Evolutionary conservation across 305 asterid species (phyloP), one percentile per base, ranked within the genome.

Genomic region (Fraxinus greggii): DNA sequence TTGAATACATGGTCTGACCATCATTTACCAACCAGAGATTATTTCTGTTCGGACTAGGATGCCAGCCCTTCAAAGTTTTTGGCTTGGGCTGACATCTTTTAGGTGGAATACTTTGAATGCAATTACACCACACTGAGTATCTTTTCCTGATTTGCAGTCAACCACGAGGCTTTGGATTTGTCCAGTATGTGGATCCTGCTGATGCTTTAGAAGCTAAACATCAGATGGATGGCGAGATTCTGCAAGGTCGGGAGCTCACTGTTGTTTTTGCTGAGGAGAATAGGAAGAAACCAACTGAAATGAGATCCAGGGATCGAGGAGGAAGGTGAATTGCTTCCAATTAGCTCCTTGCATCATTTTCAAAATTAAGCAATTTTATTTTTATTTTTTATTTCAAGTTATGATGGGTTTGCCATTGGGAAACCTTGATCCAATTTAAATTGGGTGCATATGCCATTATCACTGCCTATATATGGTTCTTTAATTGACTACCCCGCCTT

Each of bases 191-290:
- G 61, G 99, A 95, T 63, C 97, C 99, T 31, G 95, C 92, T 77
- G 98, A 94, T 89, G 99, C 99, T 80, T 96, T 92, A 4, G 99
- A 95, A 48, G 97, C 98, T 28, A 95, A 95, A 72, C 90, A 94
- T 90, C 95, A 94, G 86, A 92, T 95, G 98, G 98, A 95, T 84
- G 99, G 99, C 13, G 91, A 90, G 78, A 83, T 86, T 77, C 77
- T 93, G 83, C 96, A 89, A 54, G 99, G 98, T 65, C 91, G 98
- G 72, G 98, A 94, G 84, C 92, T 95, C 81, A 94, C 99, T 19
- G 98, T 95, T 83, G 99, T 93, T 76, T 95, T 92, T 88, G 98
- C 99, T 3, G 99, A 95, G 87, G 99, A 95, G 83, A 95, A 95
- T 69, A 88, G 99, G 89, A 95, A 95, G 88, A 95, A 93, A 80